These are phyloP conservation scores for Didymella lethalis DNA, from an alignment of 2,329 filamentous ascomycete genomes.

Conservation along the genomic window DNA sequence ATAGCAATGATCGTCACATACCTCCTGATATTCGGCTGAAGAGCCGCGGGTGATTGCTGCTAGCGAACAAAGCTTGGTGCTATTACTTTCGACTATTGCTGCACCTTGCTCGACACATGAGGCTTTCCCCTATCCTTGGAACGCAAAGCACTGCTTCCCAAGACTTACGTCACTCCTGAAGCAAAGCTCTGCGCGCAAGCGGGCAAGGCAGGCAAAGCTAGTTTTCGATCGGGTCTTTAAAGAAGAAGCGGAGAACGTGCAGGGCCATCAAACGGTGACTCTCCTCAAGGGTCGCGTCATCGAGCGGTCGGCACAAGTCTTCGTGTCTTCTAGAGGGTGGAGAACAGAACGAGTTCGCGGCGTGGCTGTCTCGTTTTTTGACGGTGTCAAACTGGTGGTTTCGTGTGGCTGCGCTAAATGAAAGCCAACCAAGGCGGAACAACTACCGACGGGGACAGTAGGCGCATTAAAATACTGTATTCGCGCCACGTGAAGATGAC, in stretches of 20 bases:
- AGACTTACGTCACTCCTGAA: not conserved
- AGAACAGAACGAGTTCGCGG: conserved; percentile 1
- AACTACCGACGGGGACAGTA: not conserved
- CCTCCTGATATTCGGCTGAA: not conserved
- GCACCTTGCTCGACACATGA: not conserved
- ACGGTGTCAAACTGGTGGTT: conserved; percentile 14
- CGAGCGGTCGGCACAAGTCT: conserved; percentile 6
- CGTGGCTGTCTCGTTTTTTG: conserved; percentile 16
- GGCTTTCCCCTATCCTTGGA: not conserved
- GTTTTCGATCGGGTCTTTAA: conserved; percentile 3
- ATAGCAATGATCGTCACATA: not conserved
- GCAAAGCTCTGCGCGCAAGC: not conserved
- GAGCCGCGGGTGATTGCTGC: not conserved
- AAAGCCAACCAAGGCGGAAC: conserved; percentile 3
- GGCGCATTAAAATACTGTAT: conserved; percentile 7
- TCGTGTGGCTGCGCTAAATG: conserved; percentile 18
- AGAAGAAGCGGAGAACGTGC: conserved; percentile 18
- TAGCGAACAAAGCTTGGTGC: not conserved
- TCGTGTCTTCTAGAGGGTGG: conserved; percentile 16
- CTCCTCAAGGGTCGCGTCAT: conserved; percentile 9
- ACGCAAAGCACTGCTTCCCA: no score
- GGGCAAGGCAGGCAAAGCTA: not conserved
- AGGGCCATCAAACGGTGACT: not conserved
- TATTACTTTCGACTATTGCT: not conserved
- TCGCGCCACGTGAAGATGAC: not conserved